A percentile compares a stretch with the other conserved stretches of the same genome.
phyloP scores from a whole-genome alignment of 2,329 filamentous ascomycete species.

The Knufia fluminis region DNA sequence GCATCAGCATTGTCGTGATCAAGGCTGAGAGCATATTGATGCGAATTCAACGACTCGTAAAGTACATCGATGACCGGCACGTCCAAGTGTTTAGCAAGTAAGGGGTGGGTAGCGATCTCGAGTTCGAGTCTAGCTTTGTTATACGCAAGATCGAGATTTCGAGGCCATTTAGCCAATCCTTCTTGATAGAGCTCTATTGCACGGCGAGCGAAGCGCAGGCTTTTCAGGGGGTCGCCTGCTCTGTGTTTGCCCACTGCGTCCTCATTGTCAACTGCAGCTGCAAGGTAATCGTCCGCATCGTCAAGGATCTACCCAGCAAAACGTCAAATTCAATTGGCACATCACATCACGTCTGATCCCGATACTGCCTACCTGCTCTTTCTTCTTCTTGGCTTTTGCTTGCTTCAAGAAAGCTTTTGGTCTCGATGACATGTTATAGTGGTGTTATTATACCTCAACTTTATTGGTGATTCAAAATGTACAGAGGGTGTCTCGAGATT shows the following conservation, averaged over 20 bases:
- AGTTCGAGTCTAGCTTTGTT: constrained; percentile 66
- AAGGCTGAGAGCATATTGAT: constrained; percentile 51
- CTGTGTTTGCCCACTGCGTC: constrained; percentile 67
- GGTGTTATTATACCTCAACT: too few species aligned
- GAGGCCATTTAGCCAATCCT: constrained; percentile 51
- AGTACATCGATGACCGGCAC: constrained; percentile 46
- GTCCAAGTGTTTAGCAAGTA: constrained; percentile 51
- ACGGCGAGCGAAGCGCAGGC: constrained; percentile 48
- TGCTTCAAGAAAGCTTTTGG: constrained; percentile 24
- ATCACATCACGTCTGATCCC: constrained; percentile 13
- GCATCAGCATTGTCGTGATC: constrained; percentile 57
- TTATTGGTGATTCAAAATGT: too few species aligned
- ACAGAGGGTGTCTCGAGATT: not conserved
- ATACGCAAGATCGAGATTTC: constrained; percentile 62
- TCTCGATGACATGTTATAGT: constrained; percentile 14
- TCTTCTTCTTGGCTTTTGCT: constrained; percentile 23
- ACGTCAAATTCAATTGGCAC: constrained; percentile 5
- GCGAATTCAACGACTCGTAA: constrained; percentile 52
- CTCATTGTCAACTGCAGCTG: constrained; percentile 60
- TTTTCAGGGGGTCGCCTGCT: constrained; percentile 59
- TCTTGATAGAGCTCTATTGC: constrained; percentile 59
- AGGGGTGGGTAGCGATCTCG: constrained; percentile 58
- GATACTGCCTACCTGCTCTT: constrained; percentile 28
- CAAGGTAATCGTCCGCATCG: constrained; percentile 59
- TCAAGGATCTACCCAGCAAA: constrained; percentile 39